Conservation (phyloP, 176 grass and related monocot genomes). For the Thalia dealbata region DNA sequence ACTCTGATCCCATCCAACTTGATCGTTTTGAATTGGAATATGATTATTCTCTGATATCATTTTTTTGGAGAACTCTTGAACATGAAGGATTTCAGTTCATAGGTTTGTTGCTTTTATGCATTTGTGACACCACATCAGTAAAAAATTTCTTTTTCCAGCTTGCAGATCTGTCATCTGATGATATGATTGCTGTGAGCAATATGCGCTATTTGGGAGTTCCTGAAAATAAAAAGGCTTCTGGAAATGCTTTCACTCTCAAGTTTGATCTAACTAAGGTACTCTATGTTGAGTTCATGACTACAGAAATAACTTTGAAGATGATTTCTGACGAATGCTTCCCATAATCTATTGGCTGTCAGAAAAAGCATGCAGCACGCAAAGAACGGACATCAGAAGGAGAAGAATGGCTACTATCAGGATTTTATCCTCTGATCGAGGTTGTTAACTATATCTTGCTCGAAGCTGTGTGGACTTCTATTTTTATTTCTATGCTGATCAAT, state of each 20-base stretch:
- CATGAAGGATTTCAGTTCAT: no score
- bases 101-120: no score
- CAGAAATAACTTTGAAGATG: not conserved
- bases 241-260: conserved; percentile 51
- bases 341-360: conserved; percentile 32
- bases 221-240: conserved; percentile 59
- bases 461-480: not conserved
- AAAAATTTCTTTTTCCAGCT: conserved; percentile 34
- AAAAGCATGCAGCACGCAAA: conserved; percentile 60
- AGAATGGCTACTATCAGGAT: conserved; percentile 56
- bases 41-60: no score
- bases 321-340: not conserved
- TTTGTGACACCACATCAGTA: not conserved
- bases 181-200: conserved; percentile 67
- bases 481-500: not conserved
- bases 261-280: conserved; percentile 73
- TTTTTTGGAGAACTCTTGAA: no score
- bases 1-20: no score
- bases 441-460: not conserved
- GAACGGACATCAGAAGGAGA: conserved; percentile 51
- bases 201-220: conserved; percentile 47
- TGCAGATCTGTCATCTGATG: conserved; percentile 57
- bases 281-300: not conserved
- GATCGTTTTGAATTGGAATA: no score
- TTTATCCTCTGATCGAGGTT: conserved; percentile 92